Conservation (phyloP, 2,329 filamentous ascomycete genomes). For the Alternaria brassicae region DNA sequence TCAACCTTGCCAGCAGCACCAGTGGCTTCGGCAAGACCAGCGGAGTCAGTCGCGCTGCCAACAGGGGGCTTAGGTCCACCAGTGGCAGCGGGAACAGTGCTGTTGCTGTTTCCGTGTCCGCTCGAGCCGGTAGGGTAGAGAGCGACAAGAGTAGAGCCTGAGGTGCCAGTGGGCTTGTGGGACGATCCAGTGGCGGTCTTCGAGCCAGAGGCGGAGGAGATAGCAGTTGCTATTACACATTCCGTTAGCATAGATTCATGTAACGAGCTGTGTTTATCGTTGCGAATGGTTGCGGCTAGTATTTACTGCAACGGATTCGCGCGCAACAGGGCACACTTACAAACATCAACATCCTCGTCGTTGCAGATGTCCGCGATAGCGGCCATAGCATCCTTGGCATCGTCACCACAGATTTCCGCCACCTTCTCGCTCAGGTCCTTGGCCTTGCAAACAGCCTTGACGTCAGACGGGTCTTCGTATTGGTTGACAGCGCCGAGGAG, state of each 20-base stretch:
- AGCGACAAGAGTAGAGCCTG: slow-evolving; percentile 3
- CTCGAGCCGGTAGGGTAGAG: slow-evolving; percentile 15
- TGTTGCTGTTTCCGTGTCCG: slow-evolving; percentile 8
- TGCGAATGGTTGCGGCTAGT: neutral
- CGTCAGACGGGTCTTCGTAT: slow-evolving; percentile 36
- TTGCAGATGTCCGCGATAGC: slow-evolving; percentile 42
- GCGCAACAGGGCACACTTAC: slow-evolving; percentile 27
- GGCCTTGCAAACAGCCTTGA: slow-evolving; percentile 37
- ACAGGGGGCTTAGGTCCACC: slow-evolving; percentile 13
- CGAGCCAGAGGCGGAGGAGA: slow-evolving; percentile 27
- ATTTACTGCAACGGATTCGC: neutral
- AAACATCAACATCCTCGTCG: slow-evolving; percentile 34
- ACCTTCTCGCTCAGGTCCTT: slow-evolving; percentile 37
- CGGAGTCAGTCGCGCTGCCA: slow-evolving; percentile 12
- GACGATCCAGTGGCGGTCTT: slow-evolving; percentile 23
- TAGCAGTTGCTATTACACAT: slow-evolving; percentile 22
- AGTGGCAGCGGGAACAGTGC: slow-evolving; percentile 14
- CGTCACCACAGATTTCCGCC: slow-evolving; percentile 33
- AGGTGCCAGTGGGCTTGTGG: slow-evolving; percentile 15
- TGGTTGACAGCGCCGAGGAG: slow-evolving; percentile 42
- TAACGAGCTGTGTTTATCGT: neutral
- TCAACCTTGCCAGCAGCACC: slow-evolving; percentile 35
- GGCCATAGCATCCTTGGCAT: slow-evolving; percentile 30
- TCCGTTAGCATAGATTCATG: slow-evolving; percentile 2
- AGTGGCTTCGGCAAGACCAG: slow-evolving; percentile 19